A percentile compares a stretch with the other conserved stretches of the same genome.
phyloP scores from a whole-genome alignment of 2,329 filamentous ascomycete species.

The Thyridium curvatum region DNA sequence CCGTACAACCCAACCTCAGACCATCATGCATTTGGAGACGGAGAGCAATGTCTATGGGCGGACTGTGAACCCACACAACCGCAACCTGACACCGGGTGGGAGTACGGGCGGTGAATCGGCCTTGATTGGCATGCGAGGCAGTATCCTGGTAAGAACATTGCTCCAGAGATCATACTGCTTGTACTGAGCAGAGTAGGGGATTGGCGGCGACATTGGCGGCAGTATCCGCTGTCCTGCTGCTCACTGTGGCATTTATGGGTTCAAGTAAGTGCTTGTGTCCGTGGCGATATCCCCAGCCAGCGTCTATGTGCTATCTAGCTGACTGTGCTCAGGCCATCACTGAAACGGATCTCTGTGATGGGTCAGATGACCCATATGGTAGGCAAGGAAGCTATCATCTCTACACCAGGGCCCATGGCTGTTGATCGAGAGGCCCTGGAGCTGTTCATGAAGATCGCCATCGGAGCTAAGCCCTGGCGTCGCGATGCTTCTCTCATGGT shows the following conservation, averaged over 20 bases:
- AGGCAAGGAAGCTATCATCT: constrained; percentile 27
- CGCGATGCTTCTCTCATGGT: constrained; percentile 22
- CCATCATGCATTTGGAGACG: constrained; percentile 6
- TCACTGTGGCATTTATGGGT: constrained; percentile 21
- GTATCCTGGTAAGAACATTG: constrained; percentile 3
- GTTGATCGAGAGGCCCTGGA: constrained; percentile 26
- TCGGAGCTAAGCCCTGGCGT: constrained; percentile 24
- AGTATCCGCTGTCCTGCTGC: constrained; percentile 4
- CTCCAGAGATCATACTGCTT: too few relatives aligned
- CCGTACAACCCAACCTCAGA: constrained; percentile 1
- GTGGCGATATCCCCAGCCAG: too few relatives aligned
- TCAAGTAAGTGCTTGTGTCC: constrained; percentile 19
- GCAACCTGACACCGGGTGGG: constrained; percentile 1
- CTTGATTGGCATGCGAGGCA: constrained; percentile 4
- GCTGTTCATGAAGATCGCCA: constrained; percentile 24
- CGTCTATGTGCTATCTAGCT: too few relatives aligned
- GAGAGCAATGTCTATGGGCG: constrained; percentile 4
- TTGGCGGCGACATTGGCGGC: constrained; percentile 5
- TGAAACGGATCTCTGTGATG: constrained; percentile 19
- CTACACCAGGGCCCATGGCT: constrained; percentile 24
- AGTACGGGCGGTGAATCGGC: constrained; percentile 4
- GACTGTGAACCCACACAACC: constrained; percentile 5
- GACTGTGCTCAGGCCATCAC: constrained; percentile 17
- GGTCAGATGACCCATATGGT: constrained; percentile 19
- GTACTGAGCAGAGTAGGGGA: not conserved